These are phyloP conservation scores for Sphenostylis stenocarpa DNA, from an alignment of 306 rosid genomes.

Conservation along the genomic window DNA sequence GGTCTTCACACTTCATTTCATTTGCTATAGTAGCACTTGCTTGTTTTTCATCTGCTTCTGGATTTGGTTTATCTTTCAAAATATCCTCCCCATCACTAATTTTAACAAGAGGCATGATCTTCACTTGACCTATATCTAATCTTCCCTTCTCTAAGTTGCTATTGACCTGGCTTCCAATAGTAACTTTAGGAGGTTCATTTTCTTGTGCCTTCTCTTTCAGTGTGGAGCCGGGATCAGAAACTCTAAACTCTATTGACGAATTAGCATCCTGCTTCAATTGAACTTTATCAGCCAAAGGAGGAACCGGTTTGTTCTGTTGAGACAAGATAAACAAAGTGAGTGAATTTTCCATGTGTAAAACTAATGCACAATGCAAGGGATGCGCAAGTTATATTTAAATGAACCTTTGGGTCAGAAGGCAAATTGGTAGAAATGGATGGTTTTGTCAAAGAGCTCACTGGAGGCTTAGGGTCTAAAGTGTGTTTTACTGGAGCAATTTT, in stretches of 20 bases:
- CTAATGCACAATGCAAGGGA: slow-evolving; percentile 13
- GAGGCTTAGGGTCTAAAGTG: slow-evolving; percentile 45
- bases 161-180: background rate
- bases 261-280: slow-evolving; percentile 45
- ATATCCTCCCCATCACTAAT: background rate
- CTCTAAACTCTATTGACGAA: slow-evolving; percentile 29
- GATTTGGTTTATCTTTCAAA: slow-evolving; percentile 36
- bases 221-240: slow-evolving; percentile 9
- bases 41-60: background rate
- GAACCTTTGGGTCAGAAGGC: slow-evolving; percentile 42
- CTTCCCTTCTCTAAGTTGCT: slow-evolving; percentile 23
- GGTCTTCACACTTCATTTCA: slow-evolving; percentile 3
- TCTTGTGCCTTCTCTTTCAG: slow-evolving; percentile 32
- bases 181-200: slow-evolving; percentile 16
- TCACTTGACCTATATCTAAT: slow-evolving; percentile 9
- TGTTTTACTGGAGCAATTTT: slow-evolving; percentile 62
- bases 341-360: slow-evolving; percentile 31
- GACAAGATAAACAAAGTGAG: slow-evolving; percentile 23
- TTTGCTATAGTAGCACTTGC: background rate
- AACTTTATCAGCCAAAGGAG: slow-evolving; percentile 32
- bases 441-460: slow-evolving; percentile 42
- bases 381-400: slow-evolving; percentile 26
- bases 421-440: slow-evolving; percentile 33
- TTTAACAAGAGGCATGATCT: background rate
- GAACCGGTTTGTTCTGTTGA: slow-evolving; percentile 36